Base-by-base conservation (phyloP, 805 yeast species). In the Candida methanosorbosa region DNA sequence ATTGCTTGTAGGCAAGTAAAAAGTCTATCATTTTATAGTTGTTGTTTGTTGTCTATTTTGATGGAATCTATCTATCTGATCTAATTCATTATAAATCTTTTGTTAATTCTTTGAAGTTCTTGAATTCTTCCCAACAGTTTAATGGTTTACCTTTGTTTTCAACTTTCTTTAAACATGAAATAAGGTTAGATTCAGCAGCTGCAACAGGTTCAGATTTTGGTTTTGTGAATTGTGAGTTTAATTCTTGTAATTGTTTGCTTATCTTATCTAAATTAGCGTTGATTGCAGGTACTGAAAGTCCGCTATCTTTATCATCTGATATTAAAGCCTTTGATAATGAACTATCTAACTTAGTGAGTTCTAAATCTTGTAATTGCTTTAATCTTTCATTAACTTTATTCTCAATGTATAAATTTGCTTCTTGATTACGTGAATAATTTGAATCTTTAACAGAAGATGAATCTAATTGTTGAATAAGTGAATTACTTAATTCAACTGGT, bases 61-160 rank as follows among this genome's bases (percentile, higher is more conserved):
- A 20, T 20, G 6, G 22, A 7, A 20, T 23, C 5, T 23, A 23
- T 23, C 5, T 23, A 23, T 13, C n/a, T n/a, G n/a, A n/a, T n/a
- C n/a, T n/a, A 11, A 21, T 21, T 9, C 11, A 7, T 35, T 40
- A 44, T 21, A 37, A 30, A 15, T 33, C 38, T 28, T 44, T 43
- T 16, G 77, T 81, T 41, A 75, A 55, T 42, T 66, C 67, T 52
- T 76, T 81, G 57, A 85, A 84, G 37, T 66, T 59, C 50, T 79
- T 75, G 15, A 83, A 83, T 50, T 81, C 83, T 27, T 81, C 84
- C 80, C 87, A 81, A 55, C 95, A 85, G 56, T 81, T 78, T 54
- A 85, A 68, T 17, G 82, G 78, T 52, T 68, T 76, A 17, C 76
- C 81, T 41, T 68, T 59, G 54, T 78, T 79, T 32, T 69, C 70